Conservation (phyloP, 2,329 filamentous ascomycete genomes). For the Paraphaeosphaeria minitans region DNA sequence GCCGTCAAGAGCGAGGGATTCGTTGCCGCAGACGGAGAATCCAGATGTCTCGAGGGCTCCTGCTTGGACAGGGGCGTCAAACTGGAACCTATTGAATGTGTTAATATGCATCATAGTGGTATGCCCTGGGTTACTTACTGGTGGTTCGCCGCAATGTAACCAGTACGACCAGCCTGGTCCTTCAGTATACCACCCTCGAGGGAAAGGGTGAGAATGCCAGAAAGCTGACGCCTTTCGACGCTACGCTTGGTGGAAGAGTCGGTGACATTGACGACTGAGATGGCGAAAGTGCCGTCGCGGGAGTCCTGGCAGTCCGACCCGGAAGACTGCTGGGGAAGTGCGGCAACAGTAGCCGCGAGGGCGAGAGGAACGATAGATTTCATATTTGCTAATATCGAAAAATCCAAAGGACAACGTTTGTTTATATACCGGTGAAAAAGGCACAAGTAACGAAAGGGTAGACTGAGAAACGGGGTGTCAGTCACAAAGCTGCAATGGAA, state of each 20-base stretch:
- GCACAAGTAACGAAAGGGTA: constrained; percentile 28
- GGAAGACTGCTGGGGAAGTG: constrained; percentile 30
- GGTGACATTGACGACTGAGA: constrained; percentile 60
- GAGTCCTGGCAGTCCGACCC: constrained; percentile 59
- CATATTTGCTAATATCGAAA: constrained; percentile 29
- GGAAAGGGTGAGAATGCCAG: constrained; percentile 61
- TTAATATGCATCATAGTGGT: constrained; percentile 4
- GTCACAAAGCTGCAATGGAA: constrained; percentile 21
- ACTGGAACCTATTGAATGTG: constrained; percentile 45
- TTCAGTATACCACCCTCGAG: constrained; percentile 68
- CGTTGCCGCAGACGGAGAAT: constrained; percentile 73
- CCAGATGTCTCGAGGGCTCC: constrained; percentile 73
- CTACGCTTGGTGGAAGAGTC: constrained; percentile 28
- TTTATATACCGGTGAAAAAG: constrained; percentile 11
- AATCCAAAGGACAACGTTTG: constrained; percentile 2
- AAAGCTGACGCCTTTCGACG: constrained; percentile 34
- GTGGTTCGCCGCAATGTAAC: constrained; percentile 79
- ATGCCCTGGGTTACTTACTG: constrained; percentile 53
- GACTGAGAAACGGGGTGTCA: constrained; percentile 49
- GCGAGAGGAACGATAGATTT: constrained; percentile 38
- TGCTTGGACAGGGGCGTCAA: constrained; percentile 58
- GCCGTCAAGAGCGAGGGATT: constrained; percentile 69
- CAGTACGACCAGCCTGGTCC: constrained; percentile 70
- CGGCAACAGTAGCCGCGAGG: constrained; percentile 36
- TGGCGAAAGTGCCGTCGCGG: constrained; percentile 62